Base-by-base conservation (phyloP, 176 grass and related monocot species). In the Oryza meridionalis region DNA sequence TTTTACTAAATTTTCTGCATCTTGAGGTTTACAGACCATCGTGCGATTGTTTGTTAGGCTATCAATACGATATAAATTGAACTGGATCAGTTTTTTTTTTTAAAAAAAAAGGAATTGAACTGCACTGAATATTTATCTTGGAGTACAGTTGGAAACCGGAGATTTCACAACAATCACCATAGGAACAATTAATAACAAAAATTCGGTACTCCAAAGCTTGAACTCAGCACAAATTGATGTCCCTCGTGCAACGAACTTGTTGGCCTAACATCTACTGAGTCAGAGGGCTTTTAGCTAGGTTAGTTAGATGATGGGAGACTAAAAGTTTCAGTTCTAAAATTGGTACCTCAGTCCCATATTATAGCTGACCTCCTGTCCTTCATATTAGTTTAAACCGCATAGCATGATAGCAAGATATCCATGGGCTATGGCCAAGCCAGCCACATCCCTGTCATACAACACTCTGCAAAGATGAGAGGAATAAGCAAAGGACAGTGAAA, bases 401-500 rank as follows among this genome's bases (percentile, higher is more conserved):
- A 58, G 12, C 53, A 32, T 35, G 27, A 83, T 49, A 4, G 38
- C 7, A 40, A 40, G 38, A 40, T 8, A 40, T 40, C 35, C 35
- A 7, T 55, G 65, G 49, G 3, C 17, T 12, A 76, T 13, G 17
- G 16, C 73, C 68, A 82, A 25, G 51, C 16, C 38, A 73, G 22
- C 14, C 10, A 9, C 70, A n/a, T 65, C 16, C 26, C 27, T 26
- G 27, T 50, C 81, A 11, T 6, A 38, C 25, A 59, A 47, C 40
- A 22, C 24, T n/a, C 1, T 26, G 17, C 53, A 53, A 46, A 22
- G 40, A 65, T 47, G 9, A 67, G 61, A 84, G 29, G 81, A 38
- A 19, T 27, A 5, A 35, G n/a, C 71, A 4, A 75, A 51, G 13
- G 81, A 51, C 61, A 67, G 2, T 5, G 71, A 84, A 75, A 75